Conservation (phyloP, 1,284 basidiomycete genomes). For the Hemileia vastatrix region DNA sequence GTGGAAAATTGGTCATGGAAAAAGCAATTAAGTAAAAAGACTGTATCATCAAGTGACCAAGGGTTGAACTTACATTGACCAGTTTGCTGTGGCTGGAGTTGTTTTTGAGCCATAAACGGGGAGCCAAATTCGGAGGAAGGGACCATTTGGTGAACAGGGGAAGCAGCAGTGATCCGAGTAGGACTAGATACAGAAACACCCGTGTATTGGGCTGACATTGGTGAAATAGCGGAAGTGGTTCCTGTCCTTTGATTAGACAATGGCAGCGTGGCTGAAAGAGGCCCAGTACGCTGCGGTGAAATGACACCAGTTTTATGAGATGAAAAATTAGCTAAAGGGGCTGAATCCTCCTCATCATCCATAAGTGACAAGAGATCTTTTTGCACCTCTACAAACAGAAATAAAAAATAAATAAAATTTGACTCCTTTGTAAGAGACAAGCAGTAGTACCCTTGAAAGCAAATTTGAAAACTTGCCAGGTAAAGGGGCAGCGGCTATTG, state of each 20-base stretch:
- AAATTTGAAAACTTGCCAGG: conserved; percentile 24
- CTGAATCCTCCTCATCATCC: conserved; percentile 60
- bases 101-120: not conserved
- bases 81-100: conserved; percentile 4
- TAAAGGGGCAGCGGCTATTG: conserved; percentile 46
- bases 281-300: conserved; percentile 3
- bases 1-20: not conserved
- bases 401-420: conserved; percentile 35
- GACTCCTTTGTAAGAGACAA: conserved; percentile 29
- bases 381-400: conserved; percentile 41
- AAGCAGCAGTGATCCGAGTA: conserved; percentile 6
- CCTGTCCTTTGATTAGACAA: conserved; percentile 30
- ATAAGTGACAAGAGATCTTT: conserved; percentile 50
- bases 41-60: not conserved
- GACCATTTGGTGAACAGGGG: conserved; percentile 27
- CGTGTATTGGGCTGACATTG: conserved; percentile 19
- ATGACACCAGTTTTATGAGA: conserved; percentile 25
- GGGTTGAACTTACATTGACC: conserved; percentile 13
- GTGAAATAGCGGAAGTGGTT: conserved; percentile 12
- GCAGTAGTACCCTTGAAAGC: conserved; percentile 43
- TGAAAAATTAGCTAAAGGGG: conserved; percentile 43
- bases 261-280: conserved; percentile 25
- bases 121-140: conserved; percentile 25
- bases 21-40: not conserved
- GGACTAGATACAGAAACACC: not conserved